These are phyloP conservation scores for Penicillium sp. DNA, from an alignment of 2,329 filamentous ascomycete species.

Conservation along the genomic window DNA sequence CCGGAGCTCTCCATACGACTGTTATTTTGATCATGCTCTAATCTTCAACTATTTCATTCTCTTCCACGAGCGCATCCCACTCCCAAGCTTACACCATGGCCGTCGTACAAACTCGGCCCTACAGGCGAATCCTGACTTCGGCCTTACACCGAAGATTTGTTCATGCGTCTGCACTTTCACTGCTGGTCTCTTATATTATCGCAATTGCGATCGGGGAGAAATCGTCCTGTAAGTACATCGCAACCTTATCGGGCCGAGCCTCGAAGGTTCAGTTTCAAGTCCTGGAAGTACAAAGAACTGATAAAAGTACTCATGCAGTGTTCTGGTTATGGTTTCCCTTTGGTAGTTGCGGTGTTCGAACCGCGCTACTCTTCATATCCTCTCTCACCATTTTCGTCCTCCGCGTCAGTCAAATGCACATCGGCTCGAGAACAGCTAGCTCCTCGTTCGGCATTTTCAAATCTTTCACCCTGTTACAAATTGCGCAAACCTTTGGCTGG, in stretches of 20 bases:
- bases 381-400: slow-evolving; percentile 78
- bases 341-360: slow-evolving; percentile 71
- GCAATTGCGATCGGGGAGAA: slow-evolving; percentile 69
- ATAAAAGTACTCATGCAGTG: slow-evolving; percentile 50
- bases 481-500: slow-evolving; percentile 69
- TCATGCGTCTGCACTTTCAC: slow-evolving; percentile 68
- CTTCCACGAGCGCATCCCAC: slow-evolving; percentile 28
- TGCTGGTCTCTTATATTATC: slow-evolving; percentile 71
- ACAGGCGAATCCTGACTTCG: slow-evolving; percentile 89
- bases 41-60: slow-evolving; percentile 17
- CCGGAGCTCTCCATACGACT: slow-evolving; percentile 11
- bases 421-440: slow-evolving; percentile 68
- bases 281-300: background rate
- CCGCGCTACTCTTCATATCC: slow-evolving; percentile 72
- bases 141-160: slow-evolving; percentile 84
- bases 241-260: background rate
- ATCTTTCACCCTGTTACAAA: slow-evolving; percentile 58
- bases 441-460: slow-evolving; percentile 66
- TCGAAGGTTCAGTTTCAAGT: background rate
- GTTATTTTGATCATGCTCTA: slow-evolving; percentile 26
- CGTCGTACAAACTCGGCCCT: slow-evolving; percentile 49
- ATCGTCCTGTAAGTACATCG: slow-evolving; percentile 61
- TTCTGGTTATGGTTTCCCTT: slow-evolving; percentile 87
- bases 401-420: slow-evolving; percentile 79
- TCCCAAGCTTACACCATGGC: slow-evolving; percentile 37